phyloP scores from a whole-genome alignment of 805 yeast species.

The Yamadazyma takamatsuzukensis region DNA sequence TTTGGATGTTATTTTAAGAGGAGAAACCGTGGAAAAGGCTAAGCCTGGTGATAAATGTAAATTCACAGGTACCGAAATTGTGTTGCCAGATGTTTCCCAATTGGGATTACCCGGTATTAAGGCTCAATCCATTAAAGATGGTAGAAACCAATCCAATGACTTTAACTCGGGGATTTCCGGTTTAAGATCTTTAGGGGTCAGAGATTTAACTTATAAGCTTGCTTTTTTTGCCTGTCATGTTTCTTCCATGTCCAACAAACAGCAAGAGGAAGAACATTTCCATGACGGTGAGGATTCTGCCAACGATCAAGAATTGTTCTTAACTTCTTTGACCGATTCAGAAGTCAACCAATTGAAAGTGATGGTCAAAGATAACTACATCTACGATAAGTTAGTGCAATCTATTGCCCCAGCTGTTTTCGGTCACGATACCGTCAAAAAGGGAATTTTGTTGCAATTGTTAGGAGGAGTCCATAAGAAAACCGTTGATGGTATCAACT shows the following conservation, averaged over 20 bases:
- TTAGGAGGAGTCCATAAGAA: slow-evolving; percentile 94
- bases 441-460: slow-evolving; percentile 83
- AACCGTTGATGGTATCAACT: slow-evolving; percentile 89
- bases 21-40: slow-evolving; percentile 92
- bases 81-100: slow-evolving; percentile 91
- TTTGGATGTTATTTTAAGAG: slow-evolving; percentile 84
- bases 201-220: slow-evolving; percentile 87
- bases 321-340: slow-evolving; percentile 71
- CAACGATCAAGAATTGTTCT: slow-evolving; percentile 75
- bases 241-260: slow-evolving; percentile 50
- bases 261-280: slow-evolving; percentile 17
- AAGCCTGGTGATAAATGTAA: slow-evolving; percentile 96
- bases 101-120: slow-evolving; percentile 93
- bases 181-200: slow-evolving; percentile 82
- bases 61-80: slow-evolving; percentile 93
- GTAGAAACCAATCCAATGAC: slow-evolving; percentile 59
- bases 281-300: slow-evolving; percentile 10
- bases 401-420: slow-evolving; percentile 95
- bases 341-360: slow-evolving; percentile 82
- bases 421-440: slow-evolving; percentile 92
- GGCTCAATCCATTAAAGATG: slow-evolving; percentile 74
- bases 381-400: slow-evolving; percentile 77
- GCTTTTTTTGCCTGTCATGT: slow-evolving; percentile 93
- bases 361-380: slow-evolving; percentile 86
- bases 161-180: slow-evolving; percentile 86